Conservation (phyloP, 768 basidiomycete species). For the Cytidiella melzeri region DNA sequence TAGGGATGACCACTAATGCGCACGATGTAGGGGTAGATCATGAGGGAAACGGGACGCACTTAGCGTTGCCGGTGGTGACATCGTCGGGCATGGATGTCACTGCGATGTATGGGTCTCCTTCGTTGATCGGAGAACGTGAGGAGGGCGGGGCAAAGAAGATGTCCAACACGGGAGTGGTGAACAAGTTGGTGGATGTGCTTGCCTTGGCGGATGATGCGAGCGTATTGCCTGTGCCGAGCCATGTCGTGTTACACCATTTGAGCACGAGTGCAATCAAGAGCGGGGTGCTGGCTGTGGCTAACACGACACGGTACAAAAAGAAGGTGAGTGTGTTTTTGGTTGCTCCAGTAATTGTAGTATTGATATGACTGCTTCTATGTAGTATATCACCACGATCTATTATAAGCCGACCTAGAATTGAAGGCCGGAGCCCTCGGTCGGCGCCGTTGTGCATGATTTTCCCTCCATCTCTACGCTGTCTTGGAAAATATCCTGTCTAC, state of each 20-base stretch:
- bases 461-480: too few species aligned
- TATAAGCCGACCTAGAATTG: constrained; percentile 57
- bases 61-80: constrained; percentile 25
- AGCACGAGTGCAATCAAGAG: constrained; percentile 94
- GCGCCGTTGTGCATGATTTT: not conserved
- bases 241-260: constrained; percentile 91
- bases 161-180: constrained; percentile 5
- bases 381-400: constrained; percentile 85
- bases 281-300: constrained; percentile 88
- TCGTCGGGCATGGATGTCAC: constrained; percentile 28
- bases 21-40: constrained; percentile 12
- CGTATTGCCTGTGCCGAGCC: constrained; percentile 87
- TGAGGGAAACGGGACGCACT: constrained; percentile 5
- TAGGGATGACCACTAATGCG: constrained; percentile 21
- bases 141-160: constrained; percentile 7
- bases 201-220: constrained; percentile 80
- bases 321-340: constrained; percentile 57
- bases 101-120: constrained; percentile 14
- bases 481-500: not conserved
- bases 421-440: too few species aligned
- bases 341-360: not conserved
- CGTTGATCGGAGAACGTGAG: constrained; percentile 10
- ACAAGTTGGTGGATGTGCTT: constrained; percentile 25
- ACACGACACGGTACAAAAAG: constrained; percentile 84
- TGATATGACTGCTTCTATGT: constrained; percentile 14